These are phyloP conservation scores for Exsudoporus frostii DNA, from an alignment of 768 basidiomycete species.

Conservation along the genomic window DNA sequence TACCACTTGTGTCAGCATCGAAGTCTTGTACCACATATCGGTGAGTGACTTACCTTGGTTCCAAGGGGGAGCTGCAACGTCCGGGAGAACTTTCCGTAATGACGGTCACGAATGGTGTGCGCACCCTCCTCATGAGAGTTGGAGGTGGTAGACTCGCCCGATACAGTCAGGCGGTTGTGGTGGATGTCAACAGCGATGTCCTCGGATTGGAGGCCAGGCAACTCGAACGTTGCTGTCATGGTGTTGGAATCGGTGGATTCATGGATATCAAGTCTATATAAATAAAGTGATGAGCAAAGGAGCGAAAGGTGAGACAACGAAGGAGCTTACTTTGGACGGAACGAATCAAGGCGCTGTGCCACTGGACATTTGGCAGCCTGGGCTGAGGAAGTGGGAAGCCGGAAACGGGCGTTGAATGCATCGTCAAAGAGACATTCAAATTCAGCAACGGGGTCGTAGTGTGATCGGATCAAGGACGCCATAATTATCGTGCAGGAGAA, in stretches of 20 bases:
- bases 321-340: slow-evolving; percentile 18
- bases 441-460: background rate
- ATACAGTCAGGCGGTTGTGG: slow-evolving; percentile 42
- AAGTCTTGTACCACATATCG: too few species aligned
- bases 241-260: slow-evolving; percentile 33
- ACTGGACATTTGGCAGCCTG: background rate
- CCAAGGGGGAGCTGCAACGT: slow-evolving; percentile 44
- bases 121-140: slow-evolving; percentile 36
- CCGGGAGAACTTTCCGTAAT: slow-evolving; percentile 42
- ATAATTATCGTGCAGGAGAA: background rate
- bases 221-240: slow-evolving; percentile 51
- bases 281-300: background rate
- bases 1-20: slow-evolving; percentile 6
- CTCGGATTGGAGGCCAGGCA: slow-evolving; percentile 50
- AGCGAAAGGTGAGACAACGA: accelerated
- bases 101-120: slow-evolving; percentile 43
- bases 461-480: slow-evolving; percentile 4
- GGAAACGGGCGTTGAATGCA: slow-evolving; percentile 5
- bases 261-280: slow-evolving; percentile 41
- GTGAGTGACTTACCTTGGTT: slow-evolving; percentile 34
- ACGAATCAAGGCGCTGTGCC: background rate
- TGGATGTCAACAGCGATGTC: slow-evolving; percentile 44
- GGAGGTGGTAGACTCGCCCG: slow-evolving; percentile 41
- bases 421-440: slow-evolving; percentile 3
- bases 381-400: background rate